A percentile compares a stretch with the other conserved stretches of the same genome.
Evolutionary conservation across 169 alveolate genomes (phyloP).

Genomic region (Cryptosporidium viatorum): DNA sequence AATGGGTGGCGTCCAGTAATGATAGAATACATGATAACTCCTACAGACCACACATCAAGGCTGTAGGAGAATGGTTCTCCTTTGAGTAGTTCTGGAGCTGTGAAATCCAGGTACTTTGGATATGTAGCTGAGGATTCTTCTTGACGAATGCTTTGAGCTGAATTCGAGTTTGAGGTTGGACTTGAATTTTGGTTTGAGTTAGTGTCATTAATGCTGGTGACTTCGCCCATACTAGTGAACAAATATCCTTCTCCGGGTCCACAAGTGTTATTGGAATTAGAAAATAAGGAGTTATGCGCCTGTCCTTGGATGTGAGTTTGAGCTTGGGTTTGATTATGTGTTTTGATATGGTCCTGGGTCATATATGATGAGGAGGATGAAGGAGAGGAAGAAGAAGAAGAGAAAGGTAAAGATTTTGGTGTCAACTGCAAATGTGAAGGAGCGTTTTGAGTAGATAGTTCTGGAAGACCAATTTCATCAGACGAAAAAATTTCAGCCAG

Average conservation of each 20-base stretch:
- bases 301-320: background rate
- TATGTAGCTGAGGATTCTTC: background rate
- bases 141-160: background rate
- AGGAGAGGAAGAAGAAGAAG: background rate
- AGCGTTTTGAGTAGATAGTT: background rate
- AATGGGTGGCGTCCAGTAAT: conserved; percentile 76
- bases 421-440: background rate
- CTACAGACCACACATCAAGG: conserved; percentile 75
- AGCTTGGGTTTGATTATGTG: background rate
- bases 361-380: background rate
- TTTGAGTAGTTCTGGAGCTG: conserved; percentile 63
- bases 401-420: background rate
- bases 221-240: too few relatives aligned
- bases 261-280: too few relatives aligned
- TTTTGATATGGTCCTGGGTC: background rate
- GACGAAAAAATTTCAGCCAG: conserved; percentile 78
- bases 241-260: too few relatives aligned
- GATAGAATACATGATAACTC: conserved; percentile 70
- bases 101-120: conserved; percentile 3
- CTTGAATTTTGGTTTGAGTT: too few relatives aligned
- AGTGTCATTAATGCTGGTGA: too few relatives aligned
- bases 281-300: too few relatives aligned
- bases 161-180: background rate
- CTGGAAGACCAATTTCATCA: background rate
- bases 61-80: conserved; percentile 59